phyloP scores from a whole-genome alignment of 2,329 filamentous ascomycete species.

The Dactylellina cionopaga region DNA sequence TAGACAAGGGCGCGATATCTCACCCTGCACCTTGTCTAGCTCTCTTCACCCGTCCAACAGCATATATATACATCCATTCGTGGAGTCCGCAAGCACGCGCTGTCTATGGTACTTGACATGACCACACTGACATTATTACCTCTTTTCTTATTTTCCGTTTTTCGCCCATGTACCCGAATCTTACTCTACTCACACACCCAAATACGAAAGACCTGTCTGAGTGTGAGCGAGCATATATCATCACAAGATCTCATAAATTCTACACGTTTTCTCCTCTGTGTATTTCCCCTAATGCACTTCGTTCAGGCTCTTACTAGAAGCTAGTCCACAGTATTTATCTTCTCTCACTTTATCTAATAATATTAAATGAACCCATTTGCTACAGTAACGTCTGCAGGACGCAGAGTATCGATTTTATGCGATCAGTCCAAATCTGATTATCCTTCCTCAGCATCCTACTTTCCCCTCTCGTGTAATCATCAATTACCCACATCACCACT shows the following conservation, averaged over 20 bases:
- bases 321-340: slow-evolving; percentile 17
- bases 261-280: slow-evolving; percentile 13
- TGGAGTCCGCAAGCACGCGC: slow-evolving; percentile 51
- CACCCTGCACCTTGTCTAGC: slow-evolving; percentile 46
- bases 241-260: slow-evolving; percentile 44
- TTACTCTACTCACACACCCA: slow-evolving; percentile 31
- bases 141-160: not conserved
- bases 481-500: slow-evolving; percentile 57
- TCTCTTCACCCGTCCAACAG: slow-evolving; percentile 51
- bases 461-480: slow-evolving; percentile 52
- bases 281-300: slow-evolving; percentile 20
- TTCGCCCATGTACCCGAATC: slow-evolving; percentile 13
- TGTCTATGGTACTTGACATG: slow-evolving; percentile 42
- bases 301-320: slow-evolving; percentile 14
- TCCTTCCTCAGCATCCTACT: slow-evolving; percentile 53
- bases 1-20: no score
- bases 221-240: slow-evolving; percentile 42
- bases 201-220: slow-evolving; percentile 44
- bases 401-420: slow-evolving; percentile 57
- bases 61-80: no score
- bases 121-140: slow-evolving; percentile 52
- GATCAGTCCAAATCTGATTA: slow-evolving; percentile 37
- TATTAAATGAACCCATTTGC: slow-evolving; percentile 56
- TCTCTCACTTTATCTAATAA: not conserved
- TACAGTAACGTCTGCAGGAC: slow-evolving; percentile 56